These are phyloP conservation scores for Glonium stellatum DNA, from an alignment of 495 filamentous ascomycete genomes.

Conservation along the genomic window DNA sequence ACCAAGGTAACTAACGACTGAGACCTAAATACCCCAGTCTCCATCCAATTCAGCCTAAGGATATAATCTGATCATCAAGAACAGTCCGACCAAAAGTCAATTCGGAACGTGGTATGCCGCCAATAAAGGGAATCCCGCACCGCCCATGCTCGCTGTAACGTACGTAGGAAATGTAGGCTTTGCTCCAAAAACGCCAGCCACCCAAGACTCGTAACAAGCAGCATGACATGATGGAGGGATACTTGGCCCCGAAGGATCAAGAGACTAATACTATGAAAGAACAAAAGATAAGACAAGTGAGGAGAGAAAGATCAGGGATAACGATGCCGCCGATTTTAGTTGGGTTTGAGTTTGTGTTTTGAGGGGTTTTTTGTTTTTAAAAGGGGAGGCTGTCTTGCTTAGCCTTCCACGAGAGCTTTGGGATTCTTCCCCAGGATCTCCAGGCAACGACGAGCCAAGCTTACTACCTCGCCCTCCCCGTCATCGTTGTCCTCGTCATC, in stretches of 20 bases:
- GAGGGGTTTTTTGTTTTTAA: no score
- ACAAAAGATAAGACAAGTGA: constrained; percentile 6
- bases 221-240: constrained; percentile 11
- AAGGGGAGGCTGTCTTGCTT: constrained; percentile 7
- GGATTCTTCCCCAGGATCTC: constrained; percentile 64
- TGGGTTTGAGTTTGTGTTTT: not conserved
- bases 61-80: constrained; percentile 14
- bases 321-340: constrained; percentile 3
- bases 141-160: constrained; percentile 32
- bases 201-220: constrained; percentile 10
- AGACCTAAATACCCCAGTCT: not conserved
- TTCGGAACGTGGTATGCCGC: constrained; percentile 20
- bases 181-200: constrained; percentile 18
- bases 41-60: constrained; percentile 11
- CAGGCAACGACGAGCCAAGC: constrained; percentile 78
- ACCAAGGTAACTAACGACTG: constrained; percentile 6
- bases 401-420: constrained; percentile 52
- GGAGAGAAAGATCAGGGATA: constrained; percentile 1
- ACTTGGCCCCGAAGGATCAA: constrained; percentile 15
- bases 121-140: constrained; percentile 23
- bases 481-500: constrained; percentile 82
- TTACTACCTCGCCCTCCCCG: constrained; percentile 87
- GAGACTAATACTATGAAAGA: not conserved
- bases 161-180: constrained; percentile 11
- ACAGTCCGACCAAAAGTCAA: constrained; percentile 5